Conservation (phyloP, 345 rosid genomes). For the Eucalyptus sp. region DNA sequence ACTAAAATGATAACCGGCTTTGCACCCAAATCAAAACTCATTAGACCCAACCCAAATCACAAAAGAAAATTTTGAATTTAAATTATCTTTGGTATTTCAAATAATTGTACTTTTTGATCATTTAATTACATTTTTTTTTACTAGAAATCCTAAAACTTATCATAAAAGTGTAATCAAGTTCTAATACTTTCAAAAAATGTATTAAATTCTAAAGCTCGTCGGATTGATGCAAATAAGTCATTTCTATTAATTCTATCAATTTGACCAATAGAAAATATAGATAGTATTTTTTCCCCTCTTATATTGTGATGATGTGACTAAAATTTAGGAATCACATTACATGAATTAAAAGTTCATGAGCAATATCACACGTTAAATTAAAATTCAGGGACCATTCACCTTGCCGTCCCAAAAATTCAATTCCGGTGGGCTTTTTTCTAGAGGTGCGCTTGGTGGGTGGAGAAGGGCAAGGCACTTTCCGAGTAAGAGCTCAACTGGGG, state of each 20-base stretch:
- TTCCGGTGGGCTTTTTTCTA: background rate
- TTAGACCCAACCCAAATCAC: background rate
- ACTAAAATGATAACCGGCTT: background rate
- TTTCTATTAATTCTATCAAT: too few relatives aligned
- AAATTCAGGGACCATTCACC: rapidly evolving
- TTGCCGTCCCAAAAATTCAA: background rate
- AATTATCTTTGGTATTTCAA: background rate
- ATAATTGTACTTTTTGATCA: background rate
- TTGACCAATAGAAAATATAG: rapidly evolving
- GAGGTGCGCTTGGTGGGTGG: background rate
- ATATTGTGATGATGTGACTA: rapidly evolving
- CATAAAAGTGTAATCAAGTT: too few relatives aligned
- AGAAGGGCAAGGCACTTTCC: background rate
- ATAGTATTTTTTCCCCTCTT: rapidly evolving
- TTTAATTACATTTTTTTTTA: background rate
- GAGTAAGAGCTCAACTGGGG: background rate
- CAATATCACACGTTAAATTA: rapidly evolving
- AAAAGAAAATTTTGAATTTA: background rate
- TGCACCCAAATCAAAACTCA: background rate
- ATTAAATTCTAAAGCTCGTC: too few relatives aligned
- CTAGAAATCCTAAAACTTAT: too few relatives aligned
- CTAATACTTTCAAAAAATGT: rapidly evolving
- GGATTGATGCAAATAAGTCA: background rate
- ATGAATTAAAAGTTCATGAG: background rate
- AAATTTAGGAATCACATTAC: rapidly evolving